Conservation (phyloP, 2,329 filamentous ascomycete genomes). For the Calonectria ilicicola region DNA sequence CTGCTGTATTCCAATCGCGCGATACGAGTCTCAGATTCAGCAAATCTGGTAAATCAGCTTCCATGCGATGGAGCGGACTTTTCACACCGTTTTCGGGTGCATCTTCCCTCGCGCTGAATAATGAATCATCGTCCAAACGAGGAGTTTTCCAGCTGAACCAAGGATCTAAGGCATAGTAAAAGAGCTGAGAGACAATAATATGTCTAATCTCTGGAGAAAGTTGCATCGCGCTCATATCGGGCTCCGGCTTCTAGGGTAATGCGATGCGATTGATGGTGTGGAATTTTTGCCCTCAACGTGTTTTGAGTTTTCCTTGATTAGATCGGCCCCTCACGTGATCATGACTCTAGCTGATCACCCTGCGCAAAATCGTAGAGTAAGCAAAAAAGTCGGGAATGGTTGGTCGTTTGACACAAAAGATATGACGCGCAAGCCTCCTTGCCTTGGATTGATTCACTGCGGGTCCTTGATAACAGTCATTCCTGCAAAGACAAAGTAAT, state of each 20-base stretch:
- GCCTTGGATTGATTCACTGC: too few species aligned
- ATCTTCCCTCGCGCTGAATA: background rate
- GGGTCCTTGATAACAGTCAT: too few species aligned
- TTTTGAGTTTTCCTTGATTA: background rate
- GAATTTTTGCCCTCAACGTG: background rate
- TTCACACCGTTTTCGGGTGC: background rate
- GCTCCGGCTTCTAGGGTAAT: background rate
- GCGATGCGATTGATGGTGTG: background rate
- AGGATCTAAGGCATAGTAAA: background rate
- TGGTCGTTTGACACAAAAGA: too few species aligned
- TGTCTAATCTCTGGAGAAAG: background rate
- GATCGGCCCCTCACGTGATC: too few species aligned
- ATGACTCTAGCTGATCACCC: too few species aligned
- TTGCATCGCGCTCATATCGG: background rate
- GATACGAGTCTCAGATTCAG: slow-evolving; percentile 3
- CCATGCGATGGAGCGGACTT: background rate
- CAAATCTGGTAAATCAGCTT: background rate
- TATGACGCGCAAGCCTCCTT: too few species aligned
- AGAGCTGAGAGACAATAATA: background rate
- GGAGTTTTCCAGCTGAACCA: background rate
- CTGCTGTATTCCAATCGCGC: background rate
- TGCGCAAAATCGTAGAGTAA: too few species aligned
- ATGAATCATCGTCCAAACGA: too few species aligned
- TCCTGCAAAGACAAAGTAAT: too few species aligned
- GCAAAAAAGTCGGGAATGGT: too few species aligned